Percentiles rank a stretch among this genome's conserved stretches.
These are phyloP conservation scores for Panicum miliaceum DNA, from an alignment of 176 grass and related monocot genomes.

Conservation along the genomic window DNA sequence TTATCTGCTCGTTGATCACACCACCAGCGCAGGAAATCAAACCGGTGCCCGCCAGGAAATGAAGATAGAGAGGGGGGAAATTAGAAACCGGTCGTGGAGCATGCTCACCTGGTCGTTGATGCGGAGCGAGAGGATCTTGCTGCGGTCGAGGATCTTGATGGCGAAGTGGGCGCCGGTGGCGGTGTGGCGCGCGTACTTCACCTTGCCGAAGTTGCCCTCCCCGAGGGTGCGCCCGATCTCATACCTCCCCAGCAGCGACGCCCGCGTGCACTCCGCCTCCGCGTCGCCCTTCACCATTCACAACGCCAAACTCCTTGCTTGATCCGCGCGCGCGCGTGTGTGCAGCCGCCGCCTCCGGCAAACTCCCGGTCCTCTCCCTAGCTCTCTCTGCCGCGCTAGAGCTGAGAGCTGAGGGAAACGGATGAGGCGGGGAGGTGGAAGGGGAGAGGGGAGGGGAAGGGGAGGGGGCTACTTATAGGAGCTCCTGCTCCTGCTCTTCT, in stretches of 20 bases:
- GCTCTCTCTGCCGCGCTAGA: not conserved
- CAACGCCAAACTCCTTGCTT: not conserved
- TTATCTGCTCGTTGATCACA: conserved; percentile 45
- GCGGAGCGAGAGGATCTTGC: conserved; percentile 65
- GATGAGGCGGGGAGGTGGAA: conserved; percentile 13
- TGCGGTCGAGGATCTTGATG: conserved; percentile 86
- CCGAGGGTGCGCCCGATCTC: conserved; percentile 69
- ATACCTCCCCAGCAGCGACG: conserved; percentile 67
- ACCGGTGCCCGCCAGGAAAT: not conserved
- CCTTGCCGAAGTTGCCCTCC: conserved; percentile 91
- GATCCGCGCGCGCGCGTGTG: not conserved
- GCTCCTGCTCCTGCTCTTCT: not conserved
- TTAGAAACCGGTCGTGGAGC: too few species aligned
- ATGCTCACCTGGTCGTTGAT: conserved; percentile 61
- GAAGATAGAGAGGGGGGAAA: not conserved
- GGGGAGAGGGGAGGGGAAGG: not conserved
- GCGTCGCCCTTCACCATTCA: conserved; percentile 58
- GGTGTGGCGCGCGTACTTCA: conserved; percentile 69
- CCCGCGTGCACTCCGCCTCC: conserved; percentile 34
- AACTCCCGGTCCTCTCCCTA: too few species aligned
- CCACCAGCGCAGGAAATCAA: not conserved
- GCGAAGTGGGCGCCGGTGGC: conserved; percentile 59
- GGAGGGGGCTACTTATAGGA: conserved; percentile 35
- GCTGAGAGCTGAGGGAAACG: not conserved
- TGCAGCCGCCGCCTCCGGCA: not conserved